Conservation (phyloP, 2,329 filamentous ascomycete species). For the Cladophialophora chaetospira region DNA sequence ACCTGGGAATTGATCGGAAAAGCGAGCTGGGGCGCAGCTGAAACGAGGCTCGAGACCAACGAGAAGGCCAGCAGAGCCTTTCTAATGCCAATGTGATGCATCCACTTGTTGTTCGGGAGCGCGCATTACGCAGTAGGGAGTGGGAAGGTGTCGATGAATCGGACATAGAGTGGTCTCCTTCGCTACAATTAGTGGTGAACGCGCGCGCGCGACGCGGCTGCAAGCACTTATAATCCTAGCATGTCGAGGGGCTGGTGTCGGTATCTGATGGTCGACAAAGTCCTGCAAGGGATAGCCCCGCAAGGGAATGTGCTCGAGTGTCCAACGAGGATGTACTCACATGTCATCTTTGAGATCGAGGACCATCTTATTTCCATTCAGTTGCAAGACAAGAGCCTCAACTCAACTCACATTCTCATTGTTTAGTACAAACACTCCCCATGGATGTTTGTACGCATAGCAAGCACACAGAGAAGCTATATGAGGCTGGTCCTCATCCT, state of each 20-base stretch:
- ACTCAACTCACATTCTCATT: too few relatives aligned
- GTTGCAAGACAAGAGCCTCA: too few relatives aligned
- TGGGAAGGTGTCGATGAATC: background rate
- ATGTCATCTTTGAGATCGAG: slow-evolving; percentile 13
- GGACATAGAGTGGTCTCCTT: background rate
- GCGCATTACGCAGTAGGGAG: background rate
- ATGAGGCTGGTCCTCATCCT: too few relatives aligned
- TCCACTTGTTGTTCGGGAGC: slow-evolving; percentile 16
- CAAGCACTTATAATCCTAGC: slow-evolving; percentile 18
- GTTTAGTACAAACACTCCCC: too few relatives aligned
- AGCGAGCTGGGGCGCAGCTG: slow-evolving; percentile 37
- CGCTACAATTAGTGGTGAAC: background rate
- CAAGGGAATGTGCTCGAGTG: slow-evolving; percentile 22
- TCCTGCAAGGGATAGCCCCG: slow-evolving; percentile 24
- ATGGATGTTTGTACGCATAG: too few relatives aligned
- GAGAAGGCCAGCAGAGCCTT: slow-evolving; percentile 16
- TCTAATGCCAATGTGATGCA: slow-evolving; percentile 16
- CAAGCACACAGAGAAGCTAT: too few relatives aligned
- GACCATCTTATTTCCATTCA: slow-evolving; percentile 49
- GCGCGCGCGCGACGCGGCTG: slow-evolving; percentile 5
- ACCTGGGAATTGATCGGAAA: slow-evolving; percentile 86
- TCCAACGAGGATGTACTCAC: background rate
- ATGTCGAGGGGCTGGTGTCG: slow-evolving; percentile 23
- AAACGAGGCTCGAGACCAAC: background rate
- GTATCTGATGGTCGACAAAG: slow-evolving; percentile 18